Evolutionary conservation across 2,329 filamentous ascomycete species (phyloP).

Genomic region (Coniella lustricola): DNA sequence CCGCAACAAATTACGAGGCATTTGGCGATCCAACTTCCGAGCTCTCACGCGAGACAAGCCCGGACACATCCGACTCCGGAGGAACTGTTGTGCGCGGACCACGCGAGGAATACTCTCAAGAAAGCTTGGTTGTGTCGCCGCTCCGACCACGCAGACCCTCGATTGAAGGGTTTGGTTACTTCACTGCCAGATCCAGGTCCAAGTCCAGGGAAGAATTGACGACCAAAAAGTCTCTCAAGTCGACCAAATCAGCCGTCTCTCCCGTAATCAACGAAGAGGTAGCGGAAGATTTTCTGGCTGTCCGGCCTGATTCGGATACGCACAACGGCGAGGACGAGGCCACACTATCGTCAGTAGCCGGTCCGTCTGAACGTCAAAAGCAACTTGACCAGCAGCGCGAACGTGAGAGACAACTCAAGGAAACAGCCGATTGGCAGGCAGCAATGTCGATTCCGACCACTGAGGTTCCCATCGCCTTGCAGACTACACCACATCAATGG

Average conservation of each 20-base stretch:
- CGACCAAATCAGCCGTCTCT: conserved; percentile 50
- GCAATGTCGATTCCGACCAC: conserved; percentile 21
- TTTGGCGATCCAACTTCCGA: conserved; percentile 35
- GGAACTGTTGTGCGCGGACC: conserved; percentile 26
- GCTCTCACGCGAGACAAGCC: conserved; percentile 25
- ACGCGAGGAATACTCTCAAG: conserved; percentile 48
- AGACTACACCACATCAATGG: conserved; percentile 50
- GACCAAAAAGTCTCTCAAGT: conserved; percentile 36
- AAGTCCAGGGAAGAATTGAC: conserved; percentile 38
- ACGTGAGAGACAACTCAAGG: conserved; percentile 8
- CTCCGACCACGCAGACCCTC: conserved; percentile 42
- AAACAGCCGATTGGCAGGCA: conserved; percentile 13
- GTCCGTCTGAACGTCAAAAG: conserved; percentile 15
- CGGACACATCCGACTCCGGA: conserved; percentile 26
- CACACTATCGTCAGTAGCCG: conserved; percentile 13
- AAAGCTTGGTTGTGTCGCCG: conserved; percentile 53
- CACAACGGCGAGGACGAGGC: conserved; percentile 19
- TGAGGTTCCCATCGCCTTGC: conserved; percentile 33
- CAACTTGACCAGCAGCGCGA: conserved; percentile 16
- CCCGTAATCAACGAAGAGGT: conserved; percentile 46
- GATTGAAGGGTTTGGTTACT: conserved; percentile 41
- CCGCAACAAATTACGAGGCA: conserved; percentile 47
- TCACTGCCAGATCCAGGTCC: conserved; percentile 40
- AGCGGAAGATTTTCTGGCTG: conserved; percentile 30
- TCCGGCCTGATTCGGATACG: conserved; percentile 34